Percentiles rank a stretch among this genome's conserved stretches.
phyloP scores from a whole-genome alignment of 805 yeast genomes.

The Suhomyces tanzawaensis region DNA sequence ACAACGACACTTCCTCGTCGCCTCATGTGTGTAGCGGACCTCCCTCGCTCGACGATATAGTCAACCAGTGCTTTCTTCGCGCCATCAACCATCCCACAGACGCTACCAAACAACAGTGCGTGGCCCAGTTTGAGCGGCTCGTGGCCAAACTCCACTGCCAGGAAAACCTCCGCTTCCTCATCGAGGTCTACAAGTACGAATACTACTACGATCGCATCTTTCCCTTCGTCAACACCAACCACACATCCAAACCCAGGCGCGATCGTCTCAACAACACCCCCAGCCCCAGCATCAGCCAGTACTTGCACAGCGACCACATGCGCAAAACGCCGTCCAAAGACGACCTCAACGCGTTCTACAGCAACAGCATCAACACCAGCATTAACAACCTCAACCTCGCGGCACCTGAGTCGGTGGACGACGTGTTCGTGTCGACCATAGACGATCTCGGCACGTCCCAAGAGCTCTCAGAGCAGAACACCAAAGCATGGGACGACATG shows the following conservation, averaged over 20 bases:
- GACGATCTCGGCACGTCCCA: conserved; percentile 23
- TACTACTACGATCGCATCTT: conserved; percentile 34
- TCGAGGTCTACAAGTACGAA: conserved; percentile 47
- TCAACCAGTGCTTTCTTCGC: conserved; percentile 31
- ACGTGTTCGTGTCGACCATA: conserved; percentile 23
- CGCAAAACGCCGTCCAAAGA: conserved; percentile 6
- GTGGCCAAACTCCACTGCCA: conserved; percentile 41
- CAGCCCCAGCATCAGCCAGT: conserved; percentile 11
- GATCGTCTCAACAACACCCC: conserved; percentile 12
- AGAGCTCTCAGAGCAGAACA: neutral
- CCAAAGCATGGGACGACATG: conserved; percentile 13
- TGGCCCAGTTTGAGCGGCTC: conserved; percentile 30
- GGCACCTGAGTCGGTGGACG: conserved; percentile 2
- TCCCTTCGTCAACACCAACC: conserved; percentile 8
- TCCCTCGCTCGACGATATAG: conserved; percentile 26
- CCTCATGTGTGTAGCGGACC: neutral
- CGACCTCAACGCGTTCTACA: conserved; percentile 5
- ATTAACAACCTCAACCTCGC: conserved; percentile 3
- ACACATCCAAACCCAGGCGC: neutral
- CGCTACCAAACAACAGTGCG: conserved; percentile 15
- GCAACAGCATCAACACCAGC: conserved; percentile 6
- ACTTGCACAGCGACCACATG: conserved; percentile 9
- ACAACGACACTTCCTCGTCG: neutral
- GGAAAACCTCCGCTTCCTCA: conserved; percentile 45
- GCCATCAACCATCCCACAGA: conserved; percentile 19